Conservation (phyloP, 1,284 basidiomycete species). For the Pisolithus thermaeus region DNA sequence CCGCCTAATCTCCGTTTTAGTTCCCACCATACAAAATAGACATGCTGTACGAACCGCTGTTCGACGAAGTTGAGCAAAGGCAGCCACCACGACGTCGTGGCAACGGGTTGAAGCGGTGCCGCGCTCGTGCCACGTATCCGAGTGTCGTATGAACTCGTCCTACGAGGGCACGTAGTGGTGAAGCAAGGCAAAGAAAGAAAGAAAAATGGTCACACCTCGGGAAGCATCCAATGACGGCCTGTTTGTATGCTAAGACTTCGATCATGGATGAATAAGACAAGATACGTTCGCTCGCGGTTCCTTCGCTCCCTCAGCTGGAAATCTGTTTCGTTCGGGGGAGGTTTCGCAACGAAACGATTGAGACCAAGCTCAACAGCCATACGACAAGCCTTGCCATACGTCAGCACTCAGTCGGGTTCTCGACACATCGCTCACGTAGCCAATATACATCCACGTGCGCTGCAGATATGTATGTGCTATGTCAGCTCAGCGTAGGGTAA, state of each 20-base stretch:
- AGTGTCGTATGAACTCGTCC: slow-evolving; percentile 66
- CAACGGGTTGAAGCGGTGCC: slow-evolving; percentile 52
- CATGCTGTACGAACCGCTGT: slow-evolving; percentile 52
- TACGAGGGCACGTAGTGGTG: slow-evolving; percentile 12
- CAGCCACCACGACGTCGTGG: slow-evolving; percentile 72
- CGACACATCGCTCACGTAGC: slow-evolving; percentile 50
- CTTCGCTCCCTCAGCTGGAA: slow-evolving; percentile 65
- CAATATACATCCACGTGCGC: slow-evolving; percentile 82
- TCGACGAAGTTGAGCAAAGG: slow-evolving; percentile 67
- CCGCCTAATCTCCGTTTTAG: slow-evolving; percentile 40
- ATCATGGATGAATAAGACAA: slow-evolving; percentile 79
- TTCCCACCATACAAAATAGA: slow-evolving; percentile 2
- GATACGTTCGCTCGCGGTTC: slow-evolving; percentile 76
- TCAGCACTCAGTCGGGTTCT: slow-evolving; percentile 6
- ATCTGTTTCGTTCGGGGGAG: slow-evolving; percentile 53
- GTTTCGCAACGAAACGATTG: slow-evolving; percentile 56
- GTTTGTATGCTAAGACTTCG: slow-evolving; percentile 79
- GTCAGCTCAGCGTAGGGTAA: slow-evolving; percentile 6
- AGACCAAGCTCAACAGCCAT: slow-evolving; percentile 79
- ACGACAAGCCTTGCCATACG: slow-evolving; percentile 57
- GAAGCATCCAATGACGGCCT: slow-evolving; percentile 78
- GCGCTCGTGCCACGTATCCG: slow-evolving; percentile 63
- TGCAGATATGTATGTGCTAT: slow-evolving; percentile 26
- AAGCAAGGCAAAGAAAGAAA: slow-evolving; percentile 2
- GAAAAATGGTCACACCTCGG: slow-evolving; percentile 40